Conservation (phyloP, 352 stramenopile species). For the Pythium apleroticum region DNA sequence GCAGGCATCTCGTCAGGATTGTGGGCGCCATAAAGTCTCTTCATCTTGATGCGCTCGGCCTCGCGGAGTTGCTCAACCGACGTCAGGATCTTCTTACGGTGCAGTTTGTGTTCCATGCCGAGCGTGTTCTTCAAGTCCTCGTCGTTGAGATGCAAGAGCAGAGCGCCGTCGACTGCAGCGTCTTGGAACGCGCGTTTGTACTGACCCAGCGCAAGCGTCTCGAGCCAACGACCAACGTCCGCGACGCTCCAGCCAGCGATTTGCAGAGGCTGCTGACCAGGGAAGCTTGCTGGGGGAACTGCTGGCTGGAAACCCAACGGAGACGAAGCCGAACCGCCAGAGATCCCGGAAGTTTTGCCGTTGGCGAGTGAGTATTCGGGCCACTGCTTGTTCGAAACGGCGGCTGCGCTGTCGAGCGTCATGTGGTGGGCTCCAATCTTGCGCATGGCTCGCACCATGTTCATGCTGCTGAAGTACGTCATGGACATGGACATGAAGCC, state of each 20-base stretch:
- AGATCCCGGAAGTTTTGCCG: neutral
- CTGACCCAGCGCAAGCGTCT: constrained; percentile 85
- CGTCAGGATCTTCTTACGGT: constrained; percentile 96
- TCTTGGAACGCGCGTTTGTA: constrained; percentile 91
- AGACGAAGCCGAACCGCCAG: neutral
- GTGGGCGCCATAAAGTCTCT: constrained; percentile 37
- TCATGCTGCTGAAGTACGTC: constrained; percentile 97
- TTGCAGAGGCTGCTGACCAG: constrained; percentile 64
- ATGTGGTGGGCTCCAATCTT: constrained; percentile 92
- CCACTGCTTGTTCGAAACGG: constrained; percentile 61
- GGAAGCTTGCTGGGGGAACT: constrained; percentile 53
- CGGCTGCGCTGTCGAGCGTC: constrained; percentile 80
- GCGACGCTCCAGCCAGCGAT: constrained; percentile 82
- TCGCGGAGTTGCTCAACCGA: constrained; percentile 73
- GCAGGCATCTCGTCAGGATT: constrained; percentile 16
- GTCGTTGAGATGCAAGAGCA: constrained; percentile 88
- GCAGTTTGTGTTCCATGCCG: constrained; percentile 92
- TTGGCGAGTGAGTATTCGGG: constrained; percentile 38
- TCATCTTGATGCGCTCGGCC: constrained; percentile 47
- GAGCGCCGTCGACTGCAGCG: constrained; percentile 85
- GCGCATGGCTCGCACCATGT: constrained; percentile 97
- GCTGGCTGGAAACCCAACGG: constrained; percentile 41
- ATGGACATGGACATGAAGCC: constrained; percentile 98
- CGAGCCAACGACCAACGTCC: constrained; percentile 89
- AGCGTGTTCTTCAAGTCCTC: constrained; percentile 94